Percentiles rank a stretch among this genome's conserved stretches.
These are phyloP conservation scores for Gyromitra esculenta DNA, from an alignment of 2,329 filamentous ascomycete species.

Conservation along the genomic window DNA sequence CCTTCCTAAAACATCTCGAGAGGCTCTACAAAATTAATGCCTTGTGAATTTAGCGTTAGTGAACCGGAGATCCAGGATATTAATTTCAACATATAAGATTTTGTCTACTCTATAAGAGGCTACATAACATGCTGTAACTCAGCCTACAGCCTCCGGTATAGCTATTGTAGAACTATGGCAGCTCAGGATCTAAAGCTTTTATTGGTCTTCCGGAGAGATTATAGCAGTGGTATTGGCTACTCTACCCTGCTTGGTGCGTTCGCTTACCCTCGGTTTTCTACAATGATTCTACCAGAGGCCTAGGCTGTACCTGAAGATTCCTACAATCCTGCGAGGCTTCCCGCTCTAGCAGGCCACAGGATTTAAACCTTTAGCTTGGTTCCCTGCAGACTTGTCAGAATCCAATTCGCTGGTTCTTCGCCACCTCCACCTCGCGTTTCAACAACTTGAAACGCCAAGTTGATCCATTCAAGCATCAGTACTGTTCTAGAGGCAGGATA, in stretches of 20 bases:
- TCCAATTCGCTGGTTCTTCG: background rate
- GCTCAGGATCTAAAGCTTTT: too few relatives aligned
- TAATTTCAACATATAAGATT: background rate
- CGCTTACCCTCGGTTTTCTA: too few relatives aligned
- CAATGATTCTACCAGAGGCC: too few relatives aligned
- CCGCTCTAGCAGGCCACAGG: too few relatives aligned
- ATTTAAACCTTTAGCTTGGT: background rate
- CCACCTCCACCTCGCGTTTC: background rate
- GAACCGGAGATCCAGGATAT: background rate
- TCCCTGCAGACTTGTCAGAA: constrained; percentile 4
- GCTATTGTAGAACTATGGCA: too few relatives aligned
- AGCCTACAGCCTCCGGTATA: too few relatives aligned
- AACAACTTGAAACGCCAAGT: background rate
- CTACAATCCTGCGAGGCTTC: background rate
- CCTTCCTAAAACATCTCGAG: background rate
- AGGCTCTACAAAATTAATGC: background rate
- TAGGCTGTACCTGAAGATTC: too few relatives aligned
- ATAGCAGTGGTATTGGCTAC: too few relatives aligned
- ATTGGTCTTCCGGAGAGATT: too few relatives aligned
- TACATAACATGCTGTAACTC: background rate
- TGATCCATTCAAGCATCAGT: background rate
- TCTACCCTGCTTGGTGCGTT: too few relatives aligned
- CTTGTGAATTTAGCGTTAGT: background rate
- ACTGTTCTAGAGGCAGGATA: background rate
- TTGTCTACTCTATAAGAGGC: background rate